A percentile compares a stretch with the other conserved stretches of the same genome.
These are phyloP conservation scores for Volvox africanus DNA, from an alignment of 139 green algal genomes.

Conservation along the genomic window DNA sequence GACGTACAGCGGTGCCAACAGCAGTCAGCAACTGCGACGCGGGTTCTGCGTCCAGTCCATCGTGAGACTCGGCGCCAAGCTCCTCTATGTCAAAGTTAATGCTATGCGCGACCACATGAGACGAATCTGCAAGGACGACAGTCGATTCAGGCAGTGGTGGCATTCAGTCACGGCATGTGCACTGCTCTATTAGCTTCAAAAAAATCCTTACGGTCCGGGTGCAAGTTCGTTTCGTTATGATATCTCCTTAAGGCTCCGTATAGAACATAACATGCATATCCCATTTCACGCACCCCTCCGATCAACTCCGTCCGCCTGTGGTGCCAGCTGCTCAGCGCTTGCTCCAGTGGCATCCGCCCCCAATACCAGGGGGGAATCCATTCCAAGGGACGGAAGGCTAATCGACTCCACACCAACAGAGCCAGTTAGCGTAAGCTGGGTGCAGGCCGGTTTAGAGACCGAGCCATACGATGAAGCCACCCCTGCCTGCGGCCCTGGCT, in stretches of 20 bases:
- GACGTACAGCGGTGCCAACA: neutral
- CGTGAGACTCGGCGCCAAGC: conserved; percentile 25
- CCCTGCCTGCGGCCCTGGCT: neutral
- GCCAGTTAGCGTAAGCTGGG: neutral
- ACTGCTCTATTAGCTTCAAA: too few relatives aligned
- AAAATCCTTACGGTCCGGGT: too few relatives aligned
- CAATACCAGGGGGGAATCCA: neutral
- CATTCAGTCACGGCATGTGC: too few relatives aligned
- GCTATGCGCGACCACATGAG: conserved; percentile 15
- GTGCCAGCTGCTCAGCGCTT: neutral
- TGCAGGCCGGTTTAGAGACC: neutral
- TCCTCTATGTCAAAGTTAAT: conserved; percentile 48
- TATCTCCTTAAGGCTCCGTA: too few relatives aligned
- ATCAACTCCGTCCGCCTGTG: neutral
- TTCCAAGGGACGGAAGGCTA: neutral
- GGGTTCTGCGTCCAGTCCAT: conserved; percentile 28
- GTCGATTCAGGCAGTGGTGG: too few relatives aligned
- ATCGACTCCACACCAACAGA: neutral
- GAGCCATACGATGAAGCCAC: neutral
- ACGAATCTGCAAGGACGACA: neutral
- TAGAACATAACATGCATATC: too few relatives aligned
- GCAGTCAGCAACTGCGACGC: neutral
- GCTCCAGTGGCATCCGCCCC: too few relatives aligned
- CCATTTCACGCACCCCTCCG: neutral
- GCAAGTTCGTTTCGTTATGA: too few relatives aligned